Base-by-base conservation (phyloP, 164 flowering plant species). In the Nymphaea thermarum region DNA sequence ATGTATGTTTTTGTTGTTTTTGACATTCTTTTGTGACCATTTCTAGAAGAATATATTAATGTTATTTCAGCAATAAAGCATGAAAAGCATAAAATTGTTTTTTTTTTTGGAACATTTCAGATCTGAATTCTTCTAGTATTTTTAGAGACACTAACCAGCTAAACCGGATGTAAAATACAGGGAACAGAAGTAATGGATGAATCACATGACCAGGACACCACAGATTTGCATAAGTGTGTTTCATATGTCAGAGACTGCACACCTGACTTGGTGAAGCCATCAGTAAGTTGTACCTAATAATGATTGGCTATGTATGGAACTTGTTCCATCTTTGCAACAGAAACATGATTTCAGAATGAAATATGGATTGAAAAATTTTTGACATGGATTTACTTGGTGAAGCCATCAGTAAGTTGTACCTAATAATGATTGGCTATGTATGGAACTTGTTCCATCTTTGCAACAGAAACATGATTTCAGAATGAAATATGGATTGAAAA, bases 211-310 rank as follows among this genome's bases (percentile, higher is more conserved):
- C 97, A 94, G 74, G 97, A 91, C 68, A 90, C 95, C 67, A 94
- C 97, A 36, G 99, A 94, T 81, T 76, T 94, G 18, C 91, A 91
- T 70, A 94, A 94, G 73, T 94, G 99, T 68, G 51, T 94, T 42
- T 65, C 76, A 17, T 81, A 68, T 65, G 83, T 91, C 53, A 75
- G 67, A 61, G 80, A 85, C 67, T 68, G 61, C 60, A 68, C 76
- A 17, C 80, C 83, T 25, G 55, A 77, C 41, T 3, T 70, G 60
- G 84, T 84, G 5, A 81, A 80, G 60, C 77, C 86, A 63, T 81
- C 79, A 80, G 98, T 85, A 81, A 76, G 96, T 63, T 57, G n/a
- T 63, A 47, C 25, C 25, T 62, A 25, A 8, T 8, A 51, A 51
- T 12, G 8, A 8, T 51, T 4, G 15, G 8, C 57, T 51, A 51